Base-by-base conservation (phyloP, 345 rosid genomes). In the Xanthoceras sorbifolium region DNA sequence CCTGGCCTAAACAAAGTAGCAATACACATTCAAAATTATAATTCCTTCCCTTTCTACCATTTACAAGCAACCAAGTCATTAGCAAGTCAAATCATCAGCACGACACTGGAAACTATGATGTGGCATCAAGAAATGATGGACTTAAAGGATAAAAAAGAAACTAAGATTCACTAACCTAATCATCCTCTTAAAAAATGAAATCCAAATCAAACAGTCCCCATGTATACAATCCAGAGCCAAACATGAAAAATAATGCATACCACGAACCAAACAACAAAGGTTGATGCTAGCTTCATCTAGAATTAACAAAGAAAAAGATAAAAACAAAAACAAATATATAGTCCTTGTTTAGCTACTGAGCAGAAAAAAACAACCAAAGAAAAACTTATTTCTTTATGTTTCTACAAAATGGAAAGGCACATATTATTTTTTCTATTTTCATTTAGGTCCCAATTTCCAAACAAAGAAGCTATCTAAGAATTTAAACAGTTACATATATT, bases 401-500 rank as follows among this genome's bases (percentile, higher is more conserved):
- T 54, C 3, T 3, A n/a, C 11, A 9, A 38, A 10, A 38, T 38
- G 29, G 73, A 38, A 55, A 42, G 50, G 31, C 23, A 46, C 34
- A n/a, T n/a, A n/a, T n/a, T n/a, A n/a, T n/a, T n/a, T n/a, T n/a
- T n/a, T n/a, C n/a, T n/a, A n/a, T n/a, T 76, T 71, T 70, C 32
- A 63, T 57, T 73, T 52, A 79, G 61, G 26, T 57, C 28, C 74
- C 55, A n/a, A n/a, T n/a, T n/a, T n/a, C n/a, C n/a, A 72, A n/a
- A 59, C 57, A 62, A 36, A 46, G 70, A 23, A 55, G 34, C 72
- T 52, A 81, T 63, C 73, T 8, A 52, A 72, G 67, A 72, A 62
- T 75, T 31, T 72, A 62, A 50, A 59, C 42, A 67, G 36, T 15
- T 12, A 18, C 64, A 11, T 61, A 44, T 72, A 73, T 68, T 62